Evolutionary conservation across 2,329 filamentous ascomycete species (phyloP), one percentile per base, ranked within the genome.

Genomic region (Fusarium cyanostomum): DNA sequence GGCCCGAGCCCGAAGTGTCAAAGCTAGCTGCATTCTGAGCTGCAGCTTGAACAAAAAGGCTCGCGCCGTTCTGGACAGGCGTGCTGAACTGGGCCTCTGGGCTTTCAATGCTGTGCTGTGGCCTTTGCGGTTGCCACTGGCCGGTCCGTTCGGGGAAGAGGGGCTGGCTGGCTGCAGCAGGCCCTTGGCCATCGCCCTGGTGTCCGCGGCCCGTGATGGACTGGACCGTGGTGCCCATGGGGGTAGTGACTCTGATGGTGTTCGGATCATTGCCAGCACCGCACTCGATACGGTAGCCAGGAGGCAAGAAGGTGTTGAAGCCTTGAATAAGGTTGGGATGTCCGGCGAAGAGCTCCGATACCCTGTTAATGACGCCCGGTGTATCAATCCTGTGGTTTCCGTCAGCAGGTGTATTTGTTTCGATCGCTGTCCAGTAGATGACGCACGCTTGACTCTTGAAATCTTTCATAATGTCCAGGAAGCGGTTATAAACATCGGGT

Each of bases 401-500:
- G 64, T 81, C 63, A 80, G 71, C 56, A 56, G 35, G 9, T 8
- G 10, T 21, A 8, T 13, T 15, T 9, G 11, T 2, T 16, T 37
- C 12, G 24, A 12, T 39, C 51, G 26, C 38, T 8, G 9, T n/a
- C 15, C 11, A 26, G 4, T 24, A 35, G 42, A 15, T 18, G 52
- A 84, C 90, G 79, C 82, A 94, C 86, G 94, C 93, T 79, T 97
- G 94, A 71, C 93, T 97, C 79, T 99, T 99, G 77, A 99, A 99
- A 71, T 99, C 95, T 74, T 99, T 99, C 95, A 99, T 99, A 44
- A 99, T 99, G 70, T 99, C 95, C 41, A 99, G 80, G 71, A 99
- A 98, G 33, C 92, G 85, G 72, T 98, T 98, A 73, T 99, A 99
- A 1, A 99, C 95, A 76, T 98, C 94, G 5, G 95, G 94, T 68